Evolutionary conservation across 192 early-diverging fungal genomes (phyloP).

Genomic region (Coemansia sp.): DNA sequence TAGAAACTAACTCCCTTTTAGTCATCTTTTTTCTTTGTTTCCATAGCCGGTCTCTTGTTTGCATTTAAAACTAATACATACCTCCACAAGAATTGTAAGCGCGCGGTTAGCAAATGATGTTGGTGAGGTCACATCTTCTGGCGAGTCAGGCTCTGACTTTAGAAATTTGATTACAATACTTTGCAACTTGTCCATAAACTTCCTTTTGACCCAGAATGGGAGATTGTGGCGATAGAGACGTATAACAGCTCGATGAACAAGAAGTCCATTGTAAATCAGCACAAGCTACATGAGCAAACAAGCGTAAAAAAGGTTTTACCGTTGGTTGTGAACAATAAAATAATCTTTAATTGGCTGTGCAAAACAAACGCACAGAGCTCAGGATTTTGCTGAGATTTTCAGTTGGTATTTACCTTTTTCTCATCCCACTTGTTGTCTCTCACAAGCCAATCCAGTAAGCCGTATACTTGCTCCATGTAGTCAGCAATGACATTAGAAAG

Average conservation of each 20-base stretch:
- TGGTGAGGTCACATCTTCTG: constrained; percentile 15
- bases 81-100: constrained; percentile 41
- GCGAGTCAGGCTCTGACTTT: constrained; percentile 3
- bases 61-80: not conserved
- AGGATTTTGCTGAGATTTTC: not conserved
- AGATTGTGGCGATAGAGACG: constrained; percentile 29
- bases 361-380: not conserved
- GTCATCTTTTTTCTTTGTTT: not conserved
- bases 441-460: constrained; percentile 28
- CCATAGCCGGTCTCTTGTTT: no score
- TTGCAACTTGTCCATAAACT: constrained; percentile 35
- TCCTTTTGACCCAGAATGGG: not conserved
- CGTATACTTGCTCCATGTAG: constrained; percentile 28
- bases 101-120: constrained; percentile 36
- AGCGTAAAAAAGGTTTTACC: not conserved
- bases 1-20: not conserved
- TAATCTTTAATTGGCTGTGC: not conserved
- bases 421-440: constrained; percentile 31
- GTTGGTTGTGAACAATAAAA: no score
- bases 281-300: constrained; percentile 16
- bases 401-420: constrained; percentile 30
- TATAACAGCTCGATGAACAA: constrained; percentile 28
- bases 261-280: constrained; percentile 39
- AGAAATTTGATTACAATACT: constrained; percentile 17
- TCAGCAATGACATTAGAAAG: constrained; percentile 11